Percentiles rank a stretch among this genome's conserved stretches.
Evolutionary conservation across 148 eudicot genomes (phyloP).

Genomic region (Chenopodium suecicum): DNA sequence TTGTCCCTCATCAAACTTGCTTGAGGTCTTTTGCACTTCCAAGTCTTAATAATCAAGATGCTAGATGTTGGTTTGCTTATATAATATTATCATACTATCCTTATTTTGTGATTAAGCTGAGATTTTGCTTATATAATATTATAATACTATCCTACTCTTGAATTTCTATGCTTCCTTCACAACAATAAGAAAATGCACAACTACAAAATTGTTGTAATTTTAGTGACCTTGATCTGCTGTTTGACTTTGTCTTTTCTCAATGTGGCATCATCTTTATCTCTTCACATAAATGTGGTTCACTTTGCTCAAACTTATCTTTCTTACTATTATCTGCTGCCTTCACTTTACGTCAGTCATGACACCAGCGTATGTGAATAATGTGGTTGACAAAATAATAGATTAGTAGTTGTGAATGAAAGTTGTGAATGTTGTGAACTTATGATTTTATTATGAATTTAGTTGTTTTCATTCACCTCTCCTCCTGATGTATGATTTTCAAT

Average conservation of each 20-base stretch:
- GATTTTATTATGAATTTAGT: neutral
- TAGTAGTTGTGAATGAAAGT: too few relatives aligned
- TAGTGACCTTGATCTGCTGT: neutral
- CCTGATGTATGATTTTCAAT: conserved; percentile 11
- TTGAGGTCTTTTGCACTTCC: neutral
- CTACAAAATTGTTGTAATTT: neutral
- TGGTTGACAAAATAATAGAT: neutral
- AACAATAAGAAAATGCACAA: neutral
- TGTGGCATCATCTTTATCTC: neutral
- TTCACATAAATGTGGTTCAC: neutral
- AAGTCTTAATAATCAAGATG: neutral
- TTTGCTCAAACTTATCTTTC: neutral
- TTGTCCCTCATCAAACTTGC: neutral
- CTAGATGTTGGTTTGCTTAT: neutral
- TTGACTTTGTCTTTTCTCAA: neutral
- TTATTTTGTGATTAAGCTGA: neutral
- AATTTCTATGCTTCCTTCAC: neutral
- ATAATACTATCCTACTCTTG: neutral
- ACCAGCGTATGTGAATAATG: neutral
- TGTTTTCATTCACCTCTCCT: neutral
- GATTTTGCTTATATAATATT: neutral
- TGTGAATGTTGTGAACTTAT: neutral
- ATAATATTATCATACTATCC: neutral
- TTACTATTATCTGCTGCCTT: neutral
- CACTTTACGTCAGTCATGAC: neutral